Conservation (phyloP, 768 basidiomycete genomes). For the Boletus fagicola region DNA sequence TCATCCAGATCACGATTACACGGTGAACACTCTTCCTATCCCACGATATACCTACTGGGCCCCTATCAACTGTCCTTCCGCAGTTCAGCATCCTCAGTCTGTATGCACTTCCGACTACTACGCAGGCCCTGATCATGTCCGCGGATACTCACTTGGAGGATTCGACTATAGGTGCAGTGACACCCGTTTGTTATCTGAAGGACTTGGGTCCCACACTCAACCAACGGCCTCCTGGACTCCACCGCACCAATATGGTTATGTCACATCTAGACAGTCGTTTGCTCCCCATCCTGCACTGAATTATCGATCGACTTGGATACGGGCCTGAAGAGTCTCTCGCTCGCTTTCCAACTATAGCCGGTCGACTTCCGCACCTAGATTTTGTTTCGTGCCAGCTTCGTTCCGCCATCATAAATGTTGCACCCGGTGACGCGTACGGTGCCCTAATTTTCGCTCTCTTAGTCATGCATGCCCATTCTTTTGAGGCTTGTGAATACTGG, state of each 20-base stretch:
- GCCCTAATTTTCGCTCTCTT: conserved; percentile 42
- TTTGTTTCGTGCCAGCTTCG: conserved; percentile 24
- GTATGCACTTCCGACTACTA: conserved; percentile 52
- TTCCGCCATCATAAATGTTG: conserved; percentile 30
- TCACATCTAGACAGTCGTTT: conserved; percentile 43
- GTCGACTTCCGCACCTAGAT: conserved; percentile 25
- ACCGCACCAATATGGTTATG: conserved; percentile 40
- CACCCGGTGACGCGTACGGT: conserved; percentile 34
- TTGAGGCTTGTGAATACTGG: conserved; percentile 38
- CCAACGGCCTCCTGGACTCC: conserved; percentile 45
- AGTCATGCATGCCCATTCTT: conserved; percentile 34
- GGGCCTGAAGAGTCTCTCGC: conserved; percentile 36
- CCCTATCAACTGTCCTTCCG: conserved; percentile 30
- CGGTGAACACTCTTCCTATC: conserved; percentile 7
- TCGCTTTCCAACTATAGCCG: conserved; percentile 1
- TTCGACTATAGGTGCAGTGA: conserved; percentile 55
- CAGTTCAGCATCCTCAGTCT: conserved; percentile 56
- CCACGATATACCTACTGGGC: conserved; percentile 27
- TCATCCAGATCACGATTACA: conserved; percentile 15
- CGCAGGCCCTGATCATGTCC: conserved; percentile 47
- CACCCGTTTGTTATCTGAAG: conserved; percentile 42
- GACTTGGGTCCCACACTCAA: conserved; percentile 38
- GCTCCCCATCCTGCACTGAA: conserved; percentile 42
- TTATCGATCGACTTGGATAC: conserved; percentile 51
- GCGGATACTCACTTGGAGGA: conserved; percentile 58